These are phyloP conservation scores for Psilocybe cyanescens DNA, from an alignment of 768 basidiomycete genomes.

Conservation along the genomic window DNA sequence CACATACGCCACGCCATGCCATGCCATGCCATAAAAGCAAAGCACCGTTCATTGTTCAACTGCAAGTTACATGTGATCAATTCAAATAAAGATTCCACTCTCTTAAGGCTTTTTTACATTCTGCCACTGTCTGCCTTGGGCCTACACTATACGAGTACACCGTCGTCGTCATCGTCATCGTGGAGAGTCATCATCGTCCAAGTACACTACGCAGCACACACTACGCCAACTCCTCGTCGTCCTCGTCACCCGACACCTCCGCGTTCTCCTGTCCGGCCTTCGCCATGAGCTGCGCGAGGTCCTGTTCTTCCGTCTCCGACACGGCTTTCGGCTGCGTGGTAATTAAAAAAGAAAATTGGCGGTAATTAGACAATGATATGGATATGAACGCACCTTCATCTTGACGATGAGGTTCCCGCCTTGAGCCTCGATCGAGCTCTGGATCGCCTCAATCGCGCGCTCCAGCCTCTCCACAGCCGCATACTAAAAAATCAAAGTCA, in stretches of 20 bases:
- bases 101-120: no score
- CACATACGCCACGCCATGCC: no score
- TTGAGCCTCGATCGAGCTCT: slow-evolving; percentile 78
- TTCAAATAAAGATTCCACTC: no score
- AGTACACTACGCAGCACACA: no score
- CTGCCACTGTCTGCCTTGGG: no score
- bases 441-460: slow-evolving; percentile 91
- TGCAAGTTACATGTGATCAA: no score
- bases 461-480: slow-evolving; percentile 93
- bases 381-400: slow-evolving; percentile 76
- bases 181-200: no score
- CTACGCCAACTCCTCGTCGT: slow-evolving; percentile 58
- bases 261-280: slow-evolving; percentile 93
- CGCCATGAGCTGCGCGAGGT: slow-evolving; percentile 96
- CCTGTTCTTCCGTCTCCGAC: slow-evolving; percentile 96
- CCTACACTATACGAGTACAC: no score
- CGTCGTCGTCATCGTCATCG: no score
- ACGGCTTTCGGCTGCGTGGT: slow-evolving; percentile 87
- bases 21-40: no score
- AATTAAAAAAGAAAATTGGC: neutral
- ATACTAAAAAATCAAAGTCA: slow-evolving; percentile 44
- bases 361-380: neutral
- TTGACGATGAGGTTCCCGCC: slow-evolving; percentile 90
- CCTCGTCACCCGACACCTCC: slow-evolving; percentile 95
- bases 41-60: no score